These are phyloP conservation scores for Saccharomycopsis fodiens DNA, from an alignment of 805 yeast species.

Conservation along the genomic window DNA sequence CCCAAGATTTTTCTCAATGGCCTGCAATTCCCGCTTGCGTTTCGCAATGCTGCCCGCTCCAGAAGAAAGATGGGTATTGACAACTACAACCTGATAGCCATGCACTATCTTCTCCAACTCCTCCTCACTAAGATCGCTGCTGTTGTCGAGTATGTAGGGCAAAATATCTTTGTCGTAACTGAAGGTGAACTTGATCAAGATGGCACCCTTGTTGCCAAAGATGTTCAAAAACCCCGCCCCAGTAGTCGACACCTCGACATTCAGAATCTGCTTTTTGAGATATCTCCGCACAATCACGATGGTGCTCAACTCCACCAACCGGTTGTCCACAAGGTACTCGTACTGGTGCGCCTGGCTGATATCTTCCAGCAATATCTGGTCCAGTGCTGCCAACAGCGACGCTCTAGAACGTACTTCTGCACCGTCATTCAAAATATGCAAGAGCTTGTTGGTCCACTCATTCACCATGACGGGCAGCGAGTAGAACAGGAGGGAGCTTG, in stretches of 20 bases:
- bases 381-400: constrained; percentile 11
- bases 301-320: constrained; percentile 46
- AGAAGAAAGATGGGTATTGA: constrained; percentile 49
- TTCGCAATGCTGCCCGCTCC: constrained; percentile 37
- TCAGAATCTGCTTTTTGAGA: constrained; percentile 32
- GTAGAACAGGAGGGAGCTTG: constrained; percentile 33
- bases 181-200: constrained; percentile 35
- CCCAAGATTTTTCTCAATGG: constrained; percentile 28
- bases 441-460: constrained; percentile 28
- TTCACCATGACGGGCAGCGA: constrained; percentile 29
- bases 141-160: constrained; percentile 11
- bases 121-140: constrained; percentile 15
- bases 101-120: constrained; percentile 26
- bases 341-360: constrained; percentile 23
- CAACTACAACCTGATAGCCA: constrained; percentile 29
- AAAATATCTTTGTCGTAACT: constrained; percentile 30
- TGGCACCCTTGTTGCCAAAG: constrained; percentile 61
- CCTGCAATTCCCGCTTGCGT: constrained; percentile 38
- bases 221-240: constrained; percentile 50
- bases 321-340: constrained; percentile 35
- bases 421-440: constrained; percentile 21
- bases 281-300: constrained; percentile 33
- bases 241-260: constrained; percentile 34
- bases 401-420: background rate
- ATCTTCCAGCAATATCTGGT: constrained; percentile 7